Conservation (phyloP, 805 yeast genomes). For the Pichia paraexigua region DNA sequence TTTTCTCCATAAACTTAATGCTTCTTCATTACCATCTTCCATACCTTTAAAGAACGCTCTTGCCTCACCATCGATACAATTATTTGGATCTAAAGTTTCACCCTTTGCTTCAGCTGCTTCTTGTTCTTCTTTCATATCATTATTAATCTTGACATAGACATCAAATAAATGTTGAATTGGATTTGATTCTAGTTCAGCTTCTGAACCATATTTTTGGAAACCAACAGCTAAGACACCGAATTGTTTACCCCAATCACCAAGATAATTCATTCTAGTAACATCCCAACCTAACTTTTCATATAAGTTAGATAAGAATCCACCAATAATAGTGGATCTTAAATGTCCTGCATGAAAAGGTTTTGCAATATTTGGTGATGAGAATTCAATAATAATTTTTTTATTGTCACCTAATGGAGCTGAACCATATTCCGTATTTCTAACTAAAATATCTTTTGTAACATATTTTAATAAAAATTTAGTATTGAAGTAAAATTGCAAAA, state of each 20-base stretch:
- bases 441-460: constrained; percentile 63
- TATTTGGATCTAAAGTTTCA: constrained; percentile 36
- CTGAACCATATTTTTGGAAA: constrained; percentile 76
- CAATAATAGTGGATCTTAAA: constrained; percentile 93
- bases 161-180: constrained; percentile 94
- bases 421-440: constrained; percentile 60
- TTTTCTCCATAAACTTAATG: constrained; percentile 70
- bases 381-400: constrained; percentile 73
- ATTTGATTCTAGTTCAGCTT: constrained; percentile 57
- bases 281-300: constrained; percentile 89
- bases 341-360: constrained; percentile 99
- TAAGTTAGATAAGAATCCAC: constrained; percentile 87
- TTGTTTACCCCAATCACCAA: constrained; percentile 99
- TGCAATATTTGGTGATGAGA: constrained; percentile 97
- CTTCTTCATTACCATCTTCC: constrained; percentile 89
- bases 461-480: constrained; percentile 57
- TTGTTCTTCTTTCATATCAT: constrained; percentile 60
- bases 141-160: constrained; percentile 82
- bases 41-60: constrained; percentile 78
- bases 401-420: constrained; percentile 62
- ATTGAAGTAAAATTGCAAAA: constrained; percentile 80
- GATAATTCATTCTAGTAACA: constrained; percentile 86
- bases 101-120: constrained; percentile 46
- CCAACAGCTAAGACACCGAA: constrained; percentile 95
- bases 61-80: constrained; percentile 71